A percentile compares a stretch with the other conserved stretches of the same genome.
Conservation (phyloP, 768 basidiomycete species). For the Leccinum disarticulatum region DNA sequence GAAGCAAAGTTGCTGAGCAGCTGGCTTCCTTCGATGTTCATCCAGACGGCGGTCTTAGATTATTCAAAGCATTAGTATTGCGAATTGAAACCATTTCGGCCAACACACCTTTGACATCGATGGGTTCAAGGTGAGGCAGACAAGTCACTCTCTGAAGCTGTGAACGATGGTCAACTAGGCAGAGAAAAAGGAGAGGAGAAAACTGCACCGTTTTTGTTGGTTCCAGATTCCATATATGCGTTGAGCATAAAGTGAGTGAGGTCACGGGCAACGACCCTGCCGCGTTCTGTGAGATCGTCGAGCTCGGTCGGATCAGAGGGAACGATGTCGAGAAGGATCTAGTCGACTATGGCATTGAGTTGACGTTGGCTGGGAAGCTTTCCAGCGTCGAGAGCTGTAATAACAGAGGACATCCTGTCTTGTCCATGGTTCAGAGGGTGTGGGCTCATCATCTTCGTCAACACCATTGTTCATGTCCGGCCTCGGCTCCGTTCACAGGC, state of each 20-base stretch:
- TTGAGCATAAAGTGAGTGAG: conserved; percentile 47
- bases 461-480: too few species aligned
- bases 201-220: conserved; percentile 55
- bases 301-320: conserved; percentile 40
- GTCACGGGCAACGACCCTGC: conserved; percentile 49
- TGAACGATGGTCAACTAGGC: neutral
- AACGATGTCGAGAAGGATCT: conserved; percentile 48
- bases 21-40: conserved; percentile 52
- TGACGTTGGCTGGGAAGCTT: conserved; percentile 68
- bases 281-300: conserved; percentile 53
- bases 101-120: conserved; percentile 45
- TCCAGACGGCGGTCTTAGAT: conserved; percentile 50
- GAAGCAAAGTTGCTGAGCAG: conserved; percentile 64
- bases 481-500: too few species aligned
- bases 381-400: conserved; percentile 69
- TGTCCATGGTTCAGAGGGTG: conserved; percentile 35
- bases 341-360: conserved; percentile 51
- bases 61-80: conserved; percentile 40
- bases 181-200: neutral
- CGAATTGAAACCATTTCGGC: conserved; percentile 53
- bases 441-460: too few species aligned
- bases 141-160: conserved; percentile 56
- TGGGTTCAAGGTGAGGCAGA: conserved; percentile 32
- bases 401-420: conserved; percentile 53
- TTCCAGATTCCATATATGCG: conserved; percentile 54